phyloP scores from a whole-genome alignment of 2,329 filamentous ascomycete species.

The Colletotrichum plurivorum region DNA sequence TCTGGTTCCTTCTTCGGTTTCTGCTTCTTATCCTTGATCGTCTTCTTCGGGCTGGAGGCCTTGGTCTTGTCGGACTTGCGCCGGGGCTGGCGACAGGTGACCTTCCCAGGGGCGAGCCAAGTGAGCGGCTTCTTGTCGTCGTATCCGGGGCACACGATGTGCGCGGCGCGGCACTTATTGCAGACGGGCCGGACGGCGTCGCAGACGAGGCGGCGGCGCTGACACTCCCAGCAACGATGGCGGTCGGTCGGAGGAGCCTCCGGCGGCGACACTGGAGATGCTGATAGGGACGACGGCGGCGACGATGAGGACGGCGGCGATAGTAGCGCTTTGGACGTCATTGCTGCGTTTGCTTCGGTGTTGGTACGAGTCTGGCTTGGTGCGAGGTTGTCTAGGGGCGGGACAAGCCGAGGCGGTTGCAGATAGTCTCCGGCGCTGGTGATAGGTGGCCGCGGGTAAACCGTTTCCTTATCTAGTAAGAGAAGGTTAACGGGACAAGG shows the following conservation, averaged over 20 bases:
- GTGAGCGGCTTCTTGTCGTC: conserved; percentile 53
- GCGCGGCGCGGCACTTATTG: conserved; percentile 51
- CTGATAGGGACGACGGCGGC: background rate
- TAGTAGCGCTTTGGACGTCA: no score
- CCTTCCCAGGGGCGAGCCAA: conserved; percentile 56
- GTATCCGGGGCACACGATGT: conserved; percentile 56
- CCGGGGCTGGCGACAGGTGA: conserved; percentile 48
- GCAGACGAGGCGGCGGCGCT: conserved; percentile 56
- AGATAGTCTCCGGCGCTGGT: conserved; percentile 5
- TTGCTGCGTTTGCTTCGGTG: background rate
- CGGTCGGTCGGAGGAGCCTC: conserved; percentile 5
- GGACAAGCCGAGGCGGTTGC: conserved; percentile 9
- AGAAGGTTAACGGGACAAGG: conserved; percentile 14
- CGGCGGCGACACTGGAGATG: background rate
- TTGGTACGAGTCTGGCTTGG: background rate
- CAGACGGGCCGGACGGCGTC: conserved; percentile 54
- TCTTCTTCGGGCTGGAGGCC: background rate
- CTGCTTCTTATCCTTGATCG: background rate
- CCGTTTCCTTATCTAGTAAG: conserved; percentile 31
- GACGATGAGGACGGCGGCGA: background rate
- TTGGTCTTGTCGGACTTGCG: conserved; percentile 4
- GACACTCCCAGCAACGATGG: conserved; percentile 59
- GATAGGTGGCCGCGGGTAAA: background rate
- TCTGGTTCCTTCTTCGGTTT: background rate
- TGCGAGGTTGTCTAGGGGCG: background rate